Percentiles rank a stretch among this genome's conserved stretches.
Conservation (phyloP, 805 yeast species). For the Sugiyamaella mastotermitis region DNA sequence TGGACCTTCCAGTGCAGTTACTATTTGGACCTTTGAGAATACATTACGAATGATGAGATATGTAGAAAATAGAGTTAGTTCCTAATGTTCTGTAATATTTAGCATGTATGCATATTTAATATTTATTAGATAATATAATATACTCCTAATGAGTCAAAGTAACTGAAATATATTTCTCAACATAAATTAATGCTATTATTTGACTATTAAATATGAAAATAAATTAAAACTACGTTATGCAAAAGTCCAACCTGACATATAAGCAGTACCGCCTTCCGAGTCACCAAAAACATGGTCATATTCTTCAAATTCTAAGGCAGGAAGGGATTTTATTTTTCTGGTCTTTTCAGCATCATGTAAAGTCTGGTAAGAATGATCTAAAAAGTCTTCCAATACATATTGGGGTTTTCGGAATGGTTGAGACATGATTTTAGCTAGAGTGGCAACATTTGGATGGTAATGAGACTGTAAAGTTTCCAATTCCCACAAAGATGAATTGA, state of each 20-base stretch:
- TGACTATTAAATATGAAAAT: no score
- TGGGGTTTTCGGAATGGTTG: slow-evolving; percentile 86
- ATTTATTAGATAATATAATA: no score
- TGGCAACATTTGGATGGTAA: slow-evolving; percentile 93
- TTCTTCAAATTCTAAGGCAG: slow-evolving; percentile 60
- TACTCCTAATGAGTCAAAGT: no score
- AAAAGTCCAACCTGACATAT: slow-evolving; percentile 17
- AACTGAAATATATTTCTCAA: no score
- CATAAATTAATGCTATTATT: no score
- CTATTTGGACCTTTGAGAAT: slow-evolving; percentile 59
- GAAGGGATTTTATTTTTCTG: slow-evolving; percentile 32
- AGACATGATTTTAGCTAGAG: slow-evolving; percentile 77
- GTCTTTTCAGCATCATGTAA: slow-evolving; percentile 48
- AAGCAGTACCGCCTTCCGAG: slow-evolving; percentile 4
- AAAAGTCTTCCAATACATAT: slow-evolving; percentile 88
- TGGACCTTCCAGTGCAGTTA: slow-evolving; percentile 64
- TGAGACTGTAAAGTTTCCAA: slow-evolving; percentile 71
- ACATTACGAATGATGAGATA: slow-evolving; percentile 10
- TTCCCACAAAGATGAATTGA: slow-evolving; percentile 90
- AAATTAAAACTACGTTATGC: no score
- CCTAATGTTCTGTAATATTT: no score
- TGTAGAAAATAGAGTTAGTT: slow-evolving; percentile 2
- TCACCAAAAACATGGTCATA: slow-evolving; percentile 19
- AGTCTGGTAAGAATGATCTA: slow-evolving; percentile 81
- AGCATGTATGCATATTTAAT: no score